phyloP scores from a whole-genome alignment of 805 yeast genomes.

The Saccharomycopsis sp. region DNA sequence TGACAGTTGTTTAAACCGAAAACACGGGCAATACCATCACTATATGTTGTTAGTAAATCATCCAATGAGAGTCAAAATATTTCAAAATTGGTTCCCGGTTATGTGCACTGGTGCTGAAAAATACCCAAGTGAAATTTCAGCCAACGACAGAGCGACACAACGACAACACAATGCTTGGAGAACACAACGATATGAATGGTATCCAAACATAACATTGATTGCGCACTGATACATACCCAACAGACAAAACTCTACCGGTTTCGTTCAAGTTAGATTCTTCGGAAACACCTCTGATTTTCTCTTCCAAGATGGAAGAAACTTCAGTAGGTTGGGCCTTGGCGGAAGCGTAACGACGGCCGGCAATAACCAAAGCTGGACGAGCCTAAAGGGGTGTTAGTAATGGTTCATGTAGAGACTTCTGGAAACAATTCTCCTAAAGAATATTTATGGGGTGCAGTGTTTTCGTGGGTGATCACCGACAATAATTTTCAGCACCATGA shows the following conservation, averaged over 20 bases:
- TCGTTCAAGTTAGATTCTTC: conserved; percentile 97
- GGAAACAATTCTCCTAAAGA: not conserved
- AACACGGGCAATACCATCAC: conserved; percentile 99
- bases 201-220: too few relatives aligned
- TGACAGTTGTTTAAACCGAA: conserved; percentile 99
- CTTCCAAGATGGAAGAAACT: conserved; percentile 98
- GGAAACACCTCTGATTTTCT: conserved; percentile 98
- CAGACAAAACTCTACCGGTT: conserved; percentile 98
- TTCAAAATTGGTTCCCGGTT: not conserved
- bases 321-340: conserved; percentile 99
- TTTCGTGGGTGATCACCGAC: conserved; percentile 17
- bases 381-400: conserved; percentile 41
- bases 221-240: conserved; percentile 68
- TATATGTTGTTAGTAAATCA: conserved; percentile 36
- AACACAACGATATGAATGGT: too few relatives aligned
- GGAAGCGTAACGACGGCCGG: conserved; percentile 83
- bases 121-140: not conserved
- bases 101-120: not conserved
- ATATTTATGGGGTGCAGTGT: not conserved
- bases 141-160: not conserved
- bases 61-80: not conserved
- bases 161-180: too few relatives aligned
- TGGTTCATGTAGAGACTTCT: too few relatives aligned
- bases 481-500: not conserved
- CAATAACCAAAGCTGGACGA: conserved; percentile 60